Evolutionary conservation across 2,329 filamentous ascomycete species (phyloP).

Genomic region (Beauveria bassiana): DNA sequence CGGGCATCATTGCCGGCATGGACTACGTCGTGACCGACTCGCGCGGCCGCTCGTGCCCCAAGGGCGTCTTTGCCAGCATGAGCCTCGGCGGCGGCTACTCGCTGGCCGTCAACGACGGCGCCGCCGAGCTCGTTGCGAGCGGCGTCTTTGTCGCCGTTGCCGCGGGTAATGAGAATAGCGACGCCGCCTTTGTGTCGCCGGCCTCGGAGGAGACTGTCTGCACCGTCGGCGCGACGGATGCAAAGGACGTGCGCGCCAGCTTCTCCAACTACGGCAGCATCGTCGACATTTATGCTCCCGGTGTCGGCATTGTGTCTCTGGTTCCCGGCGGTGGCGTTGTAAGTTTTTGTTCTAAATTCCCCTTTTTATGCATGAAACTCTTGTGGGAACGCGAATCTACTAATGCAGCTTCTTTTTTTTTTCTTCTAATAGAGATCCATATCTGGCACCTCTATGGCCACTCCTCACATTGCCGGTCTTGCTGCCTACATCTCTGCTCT

Average conservation of each 20-base stretch:
- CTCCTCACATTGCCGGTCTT: conserved; percentile 32
- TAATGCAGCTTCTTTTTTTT: neutral
- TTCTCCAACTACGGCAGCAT: conserved; percentile 43
- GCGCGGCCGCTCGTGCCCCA: conserved; percentile 28
- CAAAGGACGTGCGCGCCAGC: conserved; percentile 28
- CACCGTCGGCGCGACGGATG: conserved; percentile 39
- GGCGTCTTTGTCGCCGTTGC: conserved; percentile 48
- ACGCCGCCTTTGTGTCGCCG: conserved; percentile 36
- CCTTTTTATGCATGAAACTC: no score
- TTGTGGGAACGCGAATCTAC: no score
- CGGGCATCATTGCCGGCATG: conserved; percentile 36
- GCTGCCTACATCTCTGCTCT: conserved; percentile 38
- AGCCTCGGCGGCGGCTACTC: conserved; percentile 43
- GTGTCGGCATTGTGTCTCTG: conserved; percentile 35
- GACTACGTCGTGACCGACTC: conserved; percentile 33
- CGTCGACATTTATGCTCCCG: conserved; percentile 43
- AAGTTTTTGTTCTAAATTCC: conserved; percentile 4
- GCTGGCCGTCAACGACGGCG: conserved; percentile 39
- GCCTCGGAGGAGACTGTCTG: conserved; percentile 37
- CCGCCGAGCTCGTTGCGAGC: conserved; percentile 30
- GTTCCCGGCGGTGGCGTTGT: conserved; percentile 33
- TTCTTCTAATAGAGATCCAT: conserved; percentile 18
- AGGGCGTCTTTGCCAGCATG: conserved; percentile 44
- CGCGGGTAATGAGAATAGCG: conserved; percentile 40
- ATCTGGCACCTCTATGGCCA: conserved; percentile 36